Conservation (phyloP, 2,329 filamentous ascomycete species). For the Aspergillus sojae region DNA sequence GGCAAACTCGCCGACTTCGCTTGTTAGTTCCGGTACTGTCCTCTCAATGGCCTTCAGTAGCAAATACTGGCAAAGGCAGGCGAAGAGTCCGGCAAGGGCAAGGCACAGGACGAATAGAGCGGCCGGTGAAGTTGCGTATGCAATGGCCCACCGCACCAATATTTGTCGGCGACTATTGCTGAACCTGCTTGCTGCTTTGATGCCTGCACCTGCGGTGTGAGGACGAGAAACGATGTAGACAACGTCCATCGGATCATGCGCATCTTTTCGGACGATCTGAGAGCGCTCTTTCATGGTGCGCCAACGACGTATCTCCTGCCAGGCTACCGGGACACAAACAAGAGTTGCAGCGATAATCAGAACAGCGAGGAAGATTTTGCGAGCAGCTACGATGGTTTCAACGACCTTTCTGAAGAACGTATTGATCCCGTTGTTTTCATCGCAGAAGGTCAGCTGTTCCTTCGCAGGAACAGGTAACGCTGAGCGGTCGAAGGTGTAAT, state of each 20-base stretch:
- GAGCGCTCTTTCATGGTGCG: constrained; percentile 71
- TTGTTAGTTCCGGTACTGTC: constrained; percentile 73
- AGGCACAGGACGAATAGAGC: constrained; percentile 86
- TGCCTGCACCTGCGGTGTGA: constrained; percentile 70
- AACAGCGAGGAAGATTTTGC: constrained; percentile 75
- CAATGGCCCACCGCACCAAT: constrained; percentile 78
- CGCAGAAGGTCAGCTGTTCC: constrained; percentile 83
- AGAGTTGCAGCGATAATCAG: constrained; percentile 71
- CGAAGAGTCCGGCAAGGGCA: constrained; percentile 77
- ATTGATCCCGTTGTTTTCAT: constrained; percentile 77
- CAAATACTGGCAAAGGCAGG: constrained; percentile 79
- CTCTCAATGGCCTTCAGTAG: constrained; percentile 73
- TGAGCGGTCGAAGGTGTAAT: constrained; percentile 75
- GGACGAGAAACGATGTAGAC: constrained; percentile 86
- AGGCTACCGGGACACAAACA: constrained; percentile 78
- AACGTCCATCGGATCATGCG: constrained; percentile 81
- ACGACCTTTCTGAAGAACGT: constrained; percentile 79
- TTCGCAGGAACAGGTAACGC: constrained; percentile 83
- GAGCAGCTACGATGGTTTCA: constrained; percentile 66
- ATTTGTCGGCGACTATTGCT: constrained; percentile 65
- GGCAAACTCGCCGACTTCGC: constrained; percentile 77
- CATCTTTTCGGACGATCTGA: constrained; percentile 64
- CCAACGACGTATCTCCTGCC: constrained; percentile 77
- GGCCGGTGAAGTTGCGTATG: constrained; percentile 82
- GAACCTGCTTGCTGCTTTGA: constrained; percentile 69